A percentile compares a stretch with the other conserved stretches of the same genome.
Conservation (phyloP, 2,329 filamentous ascomycete species). For the Arthrobotrys pseudoclavata region DNA sequence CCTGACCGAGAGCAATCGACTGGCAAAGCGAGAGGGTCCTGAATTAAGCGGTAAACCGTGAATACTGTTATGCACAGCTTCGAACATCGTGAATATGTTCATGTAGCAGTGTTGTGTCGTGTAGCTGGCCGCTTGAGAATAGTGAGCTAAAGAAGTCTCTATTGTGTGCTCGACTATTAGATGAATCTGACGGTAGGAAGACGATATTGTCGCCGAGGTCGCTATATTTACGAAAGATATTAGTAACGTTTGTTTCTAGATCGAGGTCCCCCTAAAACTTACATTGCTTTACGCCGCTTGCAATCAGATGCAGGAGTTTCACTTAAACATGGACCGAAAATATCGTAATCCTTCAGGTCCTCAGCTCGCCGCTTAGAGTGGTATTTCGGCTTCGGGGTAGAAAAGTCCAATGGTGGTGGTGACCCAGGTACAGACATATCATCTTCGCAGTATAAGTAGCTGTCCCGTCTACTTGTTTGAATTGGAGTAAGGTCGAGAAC, state of each 20-base stretch:
- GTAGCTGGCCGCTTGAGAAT: constrained; percentile 2
- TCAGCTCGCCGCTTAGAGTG: constrained; percentile 13
- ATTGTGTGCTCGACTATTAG: neutral
- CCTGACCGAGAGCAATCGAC: neutral
- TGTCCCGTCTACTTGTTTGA: neutral
- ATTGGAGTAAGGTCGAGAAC: constrained; percentile 27
- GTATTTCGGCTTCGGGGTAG: constrained; percentile 14
- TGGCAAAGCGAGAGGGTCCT: neutral
- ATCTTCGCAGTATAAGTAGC: constrained; percentile 44
- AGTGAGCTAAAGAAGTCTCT: constrained; percentile 40
- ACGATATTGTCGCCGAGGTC: constrained; percentile 35
- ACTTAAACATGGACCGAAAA: constrained; percentile 18
- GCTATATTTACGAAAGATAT: neutral
- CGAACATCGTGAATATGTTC: constrained; percentile 30
- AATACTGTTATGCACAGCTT: constrained; percentile 27
- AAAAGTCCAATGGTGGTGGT: constrained; percentile 38
- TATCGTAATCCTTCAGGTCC: constrained; percentile 1
- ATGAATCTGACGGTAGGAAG: constrained; percentile 7
- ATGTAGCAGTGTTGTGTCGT: constrained; percentile 19
- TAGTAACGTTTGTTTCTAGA: neutral
- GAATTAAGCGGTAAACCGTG: no score
- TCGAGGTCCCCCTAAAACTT: neutral
- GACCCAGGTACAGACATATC: constrained; percentile 43
- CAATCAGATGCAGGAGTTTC: neutral
- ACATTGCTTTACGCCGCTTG: constrained; percentile 26